Percentiles rank a stretch among this genome's conserved stretches.
phyloP scores from a whole-genome alignment of 257 asterid species.

The Solanum medicagineum region DNA sequence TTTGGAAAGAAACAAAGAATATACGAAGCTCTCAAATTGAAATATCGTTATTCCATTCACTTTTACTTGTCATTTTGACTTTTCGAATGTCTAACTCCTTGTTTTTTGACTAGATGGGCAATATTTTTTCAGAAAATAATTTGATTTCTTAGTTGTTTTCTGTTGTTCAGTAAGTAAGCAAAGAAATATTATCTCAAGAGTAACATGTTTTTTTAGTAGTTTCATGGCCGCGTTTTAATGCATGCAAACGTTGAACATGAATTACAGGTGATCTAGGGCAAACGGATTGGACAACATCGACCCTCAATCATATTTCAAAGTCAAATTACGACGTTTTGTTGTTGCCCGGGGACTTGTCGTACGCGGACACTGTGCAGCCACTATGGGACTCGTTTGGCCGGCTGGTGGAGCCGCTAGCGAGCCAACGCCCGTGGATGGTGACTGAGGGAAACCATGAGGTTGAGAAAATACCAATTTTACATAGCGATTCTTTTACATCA shows the following conservation, averaged over 20 bases:
- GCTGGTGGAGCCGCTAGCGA: slow-evolving; percentile 51
- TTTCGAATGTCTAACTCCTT: too few species aligned
- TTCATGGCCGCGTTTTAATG: background rate
- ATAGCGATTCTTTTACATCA: slow-evolving; percentile 22
- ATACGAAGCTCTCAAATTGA: too few species aligned
- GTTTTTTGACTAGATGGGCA: too few species aligned
- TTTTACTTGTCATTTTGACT: too few species aligned
- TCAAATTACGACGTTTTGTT: slow-evolving; percentile 45
- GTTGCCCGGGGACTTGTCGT: slow-evolving; percentile 68
- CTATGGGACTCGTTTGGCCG: slow-evolving; percentile 74
- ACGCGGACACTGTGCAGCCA: slow-evolving; percentile 40
- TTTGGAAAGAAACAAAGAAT: too few species aligned
- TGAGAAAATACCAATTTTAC: slow-evolving; percentile 34
- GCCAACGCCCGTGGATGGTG: slow-evolving; percentile 88
- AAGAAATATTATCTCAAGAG: too few species aligned
- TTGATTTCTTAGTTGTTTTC: too few species aligned
- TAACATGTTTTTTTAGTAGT: background rate
- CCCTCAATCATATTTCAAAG: slow-evolving; percentile 44
- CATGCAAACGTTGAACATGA: background rate
- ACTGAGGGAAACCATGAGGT: slow-evolving; percentile 85
- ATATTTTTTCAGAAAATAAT: too few species aligned
- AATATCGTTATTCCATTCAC: too few species aligned
- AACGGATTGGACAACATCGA: slow-evolving; percentile 60
- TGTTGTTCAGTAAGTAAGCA: too few species aligned
- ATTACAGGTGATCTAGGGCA: slow-evolving; percentile 72